Conservation (phyloP, 176 grass and related monocot species). For the Phoenix dactylifera region DNA sequence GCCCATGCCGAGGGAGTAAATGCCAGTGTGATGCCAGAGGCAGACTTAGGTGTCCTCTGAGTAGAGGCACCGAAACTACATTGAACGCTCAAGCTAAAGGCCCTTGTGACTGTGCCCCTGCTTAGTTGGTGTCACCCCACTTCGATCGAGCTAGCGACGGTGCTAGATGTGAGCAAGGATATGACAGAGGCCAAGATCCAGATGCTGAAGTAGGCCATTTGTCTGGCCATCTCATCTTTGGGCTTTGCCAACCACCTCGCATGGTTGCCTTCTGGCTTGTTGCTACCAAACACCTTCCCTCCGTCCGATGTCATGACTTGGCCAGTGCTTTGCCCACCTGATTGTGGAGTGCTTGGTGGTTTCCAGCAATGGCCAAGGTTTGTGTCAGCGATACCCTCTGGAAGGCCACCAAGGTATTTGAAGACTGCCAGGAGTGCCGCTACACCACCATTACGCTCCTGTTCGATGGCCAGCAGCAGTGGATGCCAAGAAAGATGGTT, state of each 20-base stretch:
- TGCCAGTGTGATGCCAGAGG: conserved; percentile 45
- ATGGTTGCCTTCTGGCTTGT: conserved; percentile 73
- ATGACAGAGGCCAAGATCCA: conserved; percentile 87
- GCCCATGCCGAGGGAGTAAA: conserved; percentile 11
- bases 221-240: conserved; percentile 57
- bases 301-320: conserved; percentile 65
- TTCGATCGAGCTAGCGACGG: too few species aligned
- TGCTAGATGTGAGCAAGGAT: conserved; percentile 72
- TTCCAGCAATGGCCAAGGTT: conserved; percentile 26
- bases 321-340: conserved; percentile 62
- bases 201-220: conserved; percentile 78
- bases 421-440: conserved; percentile 76
- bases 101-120: conserved; percentile 25
- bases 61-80: conserved; percentile 58
- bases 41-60: conserved; percentile 45
- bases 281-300: conserved; percentile 67
- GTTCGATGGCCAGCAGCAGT: conserved; percentile 52
- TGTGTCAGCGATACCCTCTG: conserved; percentile 59
- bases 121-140: too few species aligned
- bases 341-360: conserved; percentile 78
- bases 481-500: not conserved
- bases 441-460: conserved; percentile 88
- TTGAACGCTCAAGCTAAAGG: conserved; percentile 67
- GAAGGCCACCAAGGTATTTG: conserved; percentile 88
- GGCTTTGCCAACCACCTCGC: conserved; percentile 57